Evolutionary conservation across 2,329 filamentous ascomycete species (phyloP), one percentile per base, ranked within the genome.

Genomic region (Sporothrix euskadiensis): DNA sequence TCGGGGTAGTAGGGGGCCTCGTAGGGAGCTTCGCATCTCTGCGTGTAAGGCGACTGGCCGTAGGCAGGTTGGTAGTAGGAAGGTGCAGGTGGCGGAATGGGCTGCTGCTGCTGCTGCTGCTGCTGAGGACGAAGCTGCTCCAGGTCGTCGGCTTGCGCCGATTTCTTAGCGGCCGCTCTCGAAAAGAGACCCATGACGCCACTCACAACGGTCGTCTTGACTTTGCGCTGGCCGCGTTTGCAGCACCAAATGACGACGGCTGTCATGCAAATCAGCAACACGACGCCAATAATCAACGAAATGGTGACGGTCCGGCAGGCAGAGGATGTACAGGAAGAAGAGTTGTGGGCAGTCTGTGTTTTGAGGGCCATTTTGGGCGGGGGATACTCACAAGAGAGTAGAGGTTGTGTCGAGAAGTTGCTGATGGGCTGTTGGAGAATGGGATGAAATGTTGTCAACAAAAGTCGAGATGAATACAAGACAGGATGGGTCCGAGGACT

Each of bases 211-310:
- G 32, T 44, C 7, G 57, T 57, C 35, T 70, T 70, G 68, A 70
- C 52, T 35, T 70, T 70, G 52, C 52, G 68, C 3, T 52, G 49
- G 52, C 49, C 68, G 7, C 49, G 68, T 7, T 57, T 41, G 49
- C 32, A 56, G 54, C 54, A 71, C 14, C 30, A 30, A 9, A 41
- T 14, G 12, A 71, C 39, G 39, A 16, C 22, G 22, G 19, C 52
- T 57, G 69, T 57, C 35, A 59, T 30, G 52, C 49, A 41, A n/a
- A 59, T 70, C 35, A 71, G 35, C 35, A 71, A 30, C 7, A 22
- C 54, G 12, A 35, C 22, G 16, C 69, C 66, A 22, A 69, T 19
- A 22, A 69, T 7, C 10, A 54, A 7, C 19, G 26, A 12, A 9
- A 69, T 30, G 9, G 47, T 69, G 47, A 54, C 66, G 30, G 30